These are phyloP conservation scores for Magnaporthiopsis rhizophila DNA, from an alignment of 2,329 filamentous ascomycete genomes.

Conservation along the genomic window DNA sequence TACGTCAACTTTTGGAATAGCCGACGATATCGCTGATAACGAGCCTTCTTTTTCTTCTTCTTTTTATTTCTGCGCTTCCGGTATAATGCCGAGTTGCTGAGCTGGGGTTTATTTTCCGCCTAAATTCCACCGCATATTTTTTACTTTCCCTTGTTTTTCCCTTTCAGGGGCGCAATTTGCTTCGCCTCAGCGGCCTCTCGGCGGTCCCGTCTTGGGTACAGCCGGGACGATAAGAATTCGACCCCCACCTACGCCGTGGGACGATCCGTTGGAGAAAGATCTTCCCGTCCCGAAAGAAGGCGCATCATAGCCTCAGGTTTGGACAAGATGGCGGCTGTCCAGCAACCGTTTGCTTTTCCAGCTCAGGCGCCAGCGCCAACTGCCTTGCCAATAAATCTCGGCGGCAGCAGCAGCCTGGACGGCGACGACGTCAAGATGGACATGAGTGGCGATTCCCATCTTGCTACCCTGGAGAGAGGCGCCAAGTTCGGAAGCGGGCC, in stretches of 20 bases:
- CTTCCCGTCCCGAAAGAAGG: too few relatives aligned
- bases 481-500: slow-evolving; percentile 37
- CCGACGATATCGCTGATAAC: neutral
- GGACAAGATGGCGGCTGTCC: slow-evolving; percentile 16
- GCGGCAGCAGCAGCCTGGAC: slow-evolving; percentile 7
- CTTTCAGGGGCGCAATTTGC: too few relatives aligned
- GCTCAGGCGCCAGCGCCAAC: slow-evolving; percentile 17
- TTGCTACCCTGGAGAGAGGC: slow-evolving; percentile 24
- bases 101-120: neutral
- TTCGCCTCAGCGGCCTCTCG: too few relatives aligned
- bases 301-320: neutral
- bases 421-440: slow-evolving; percentile 25
- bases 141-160: neutral
- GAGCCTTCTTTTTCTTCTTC: neutral
- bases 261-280: neutral
- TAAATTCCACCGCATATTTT: neutral
- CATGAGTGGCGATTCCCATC: slow-evolving; percentile 23
- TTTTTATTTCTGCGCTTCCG: neutral
- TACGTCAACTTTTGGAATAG: too few relatives aligned
- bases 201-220: too few relatives aligned
- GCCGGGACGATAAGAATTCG: too few relatives aligned
- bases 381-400: slow-evolving; percentile 18
- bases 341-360: slow-evolving; percentile 15
- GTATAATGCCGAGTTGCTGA: too few relatives aligned
- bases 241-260: neutral